These are phyloP conservation scores for Teunomyces funiuensis DNA, from an alignment of 805 yeast species.

Conservation along the genomic window DNA sequence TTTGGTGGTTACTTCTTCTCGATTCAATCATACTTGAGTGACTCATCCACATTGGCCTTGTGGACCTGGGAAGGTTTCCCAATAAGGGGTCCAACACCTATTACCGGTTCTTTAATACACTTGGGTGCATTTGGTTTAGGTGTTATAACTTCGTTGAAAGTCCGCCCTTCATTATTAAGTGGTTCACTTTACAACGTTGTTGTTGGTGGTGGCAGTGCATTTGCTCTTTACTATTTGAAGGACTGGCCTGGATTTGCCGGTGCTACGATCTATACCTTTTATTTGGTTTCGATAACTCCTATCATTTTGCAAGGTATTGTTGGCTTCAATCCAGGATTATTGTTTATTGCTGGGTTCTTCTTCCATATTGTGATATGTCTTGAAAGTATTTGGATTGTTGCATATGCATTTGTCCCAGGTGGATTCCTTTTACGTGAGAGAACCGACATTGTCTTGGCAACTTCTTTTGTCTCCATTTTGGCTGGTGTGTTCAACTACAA, in stretches of 20 bases:
- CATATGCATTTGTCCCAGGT: conserved; percentile 97
- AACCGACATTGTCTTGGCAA: conserved; percentile 68
- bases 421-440: conserved; percentile 88
- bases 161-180: conserved; percentile 21
- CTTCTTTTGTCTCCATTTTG: conserved; percentile 53
- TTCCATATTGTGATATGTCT: conserved; percentile 56
- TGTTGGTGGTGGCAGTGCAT: conserved; percentile 50
- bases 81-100: conserved; percentile 80
- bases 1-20: conserved; percentile 76
- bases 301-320: conserved; percentile 57
- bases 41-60: conserved; percentile 79
- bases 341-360: conserved; percentile 51
- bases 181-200: conserved; percentile 33
- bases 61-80: conserved; percentile 99
- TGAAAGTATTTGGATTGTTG: conserved; percentile 95
- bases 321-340: conserved; percentile 53
- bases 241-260: conserved; percentile 80
- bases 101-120: conserved; percentile 75
- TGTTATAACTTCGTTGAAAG: conserved; percentile 24
- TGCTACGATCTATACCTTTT: conserved; percentile 60
- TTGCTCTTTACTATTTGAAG: conserved; percentile 47
- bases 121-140: conserved; percentile 63
- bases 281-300: conserved; percentile 63
- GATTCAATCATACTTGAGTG: conserved; percentile 72
- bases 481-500: conserved; percentile 49